Evolutionary conservation across 2,329 filamentous ascomycete species (phyloP).

Genomic region (Arthrobotrys pseudoclavata): DNA sequence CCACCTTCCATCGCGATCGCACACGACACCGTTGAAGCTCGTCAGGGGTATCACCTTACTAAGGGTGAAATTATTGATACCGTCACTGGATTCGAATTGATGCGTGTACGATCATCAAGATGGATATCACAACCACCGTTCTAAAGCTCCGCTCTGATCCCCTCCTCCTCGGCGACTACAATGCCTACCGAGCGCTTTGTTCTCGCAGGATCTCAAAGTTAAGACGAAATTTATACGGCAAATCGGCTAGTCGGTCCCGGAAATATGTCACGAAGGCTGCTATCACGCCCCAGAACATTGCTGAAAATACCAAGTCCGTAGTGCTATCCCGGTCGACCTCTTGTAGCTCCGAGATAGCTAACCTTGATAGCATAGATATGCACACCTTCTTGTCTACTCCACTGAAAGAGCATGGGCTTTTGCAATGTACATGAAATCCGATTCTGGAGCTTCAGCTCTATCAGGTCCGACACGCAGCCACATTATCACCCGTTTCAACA

Average conservation of each 20-base stretch:
- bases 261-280: conserved; percentile 82
- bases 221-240: conserved; percentile 85
- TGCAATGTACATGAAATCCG: conserved; percentile 91
- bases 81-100: background rate
- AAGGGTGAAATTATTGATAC: background rate
- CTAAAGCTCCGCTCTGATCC: conserved; percentile 84
- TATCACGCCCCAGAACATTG: conserved; percentile 81
- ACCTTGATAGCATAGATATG: conserved; percentile 72
- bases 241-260: conserved; percentile 81
- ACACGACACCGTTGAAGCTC: conserved; percentile 1
- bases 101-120: conserved; percentile 66
- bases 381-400: conserved; percentile 83
- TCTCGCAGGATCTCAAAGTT: conserved; percentile 84
- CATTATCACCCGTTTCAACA: conserved; percentile 87
- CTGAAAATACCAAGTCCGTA: conserved; percentile 79
- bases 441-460: conserved; percentile 81
- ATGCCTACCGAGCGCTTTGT: conserved; percentile 83
- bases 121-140: conserved; percentile 92
- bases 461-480: conserved; percentile 84
- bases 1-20: conserved; percentile 18
- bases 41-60: background rate
- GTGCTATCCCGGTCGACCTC: background rate
- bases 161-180: conserved; percentile 89
- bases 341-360: conserved; percentile 6
- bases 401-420: conserved; percentile 95